Percentiles rank a stretch among this genome's conserved stretches.
These are phyloP conservation scores for Carex cristatella DNA, from an alignment of 176 grass and related monocot genomes.

Conservation along the genomic window DNA sequence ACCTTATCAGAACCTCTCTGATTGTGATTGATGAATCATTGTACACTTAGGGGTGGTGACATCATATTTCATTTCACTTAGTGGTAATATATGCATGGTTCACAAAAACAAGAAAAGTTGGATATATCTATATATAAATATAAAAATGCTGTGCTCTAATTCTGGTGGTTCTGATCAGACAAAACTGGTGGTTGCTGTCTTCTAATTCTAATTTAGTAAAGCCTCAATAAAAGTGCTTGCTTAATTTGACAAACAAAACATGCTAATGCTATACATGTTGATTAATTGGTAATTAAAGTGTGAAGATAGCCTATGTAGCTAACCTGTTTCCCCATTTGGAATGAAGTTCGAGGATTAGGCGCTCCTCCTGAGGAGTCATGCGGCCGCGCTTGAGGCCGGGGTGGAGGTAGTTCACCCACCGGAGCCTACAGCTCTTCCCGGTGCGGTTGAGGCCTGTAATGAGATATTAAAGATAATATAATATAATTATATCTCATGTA, in stretches of 20 bases:
- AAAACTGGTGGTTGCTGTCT: neutral
- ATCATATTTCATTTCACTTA: conserved; percentile 4
- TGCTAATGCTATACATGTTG: neutral
- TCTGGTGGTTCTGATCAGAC: neutral
- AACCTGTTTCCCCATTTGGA: conserved; percentile 89
- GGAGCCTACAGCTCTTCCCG: conserved; percentile 77
- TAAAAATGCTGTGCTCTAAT: too few species aligned
- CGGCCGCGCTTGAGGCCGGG: conserved; percentile 80
- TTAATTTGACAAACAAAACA: neutral
- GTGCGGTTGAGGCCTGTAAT: conserved; percentile 76
- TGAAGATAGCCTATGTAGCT: neutral
- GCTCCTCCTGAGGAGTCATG: conserved; percentile 82
- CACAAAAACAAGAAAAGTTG: neutral
- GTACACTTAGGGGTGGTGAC: neutral
- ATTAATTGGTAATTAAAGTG: neutral
- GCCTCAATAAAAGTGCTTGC: neutral
- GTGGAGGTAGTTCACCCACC: conserved; percentile 96
- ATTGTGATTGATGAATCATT: conserved; percentile 8
- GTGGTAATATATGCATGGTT: neutral
- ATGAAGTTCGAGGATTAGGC: conserved; percentile 79
- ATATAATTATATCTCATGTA: too few species aligned
- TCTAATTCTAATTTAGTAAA: neutral
- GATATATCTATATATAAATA: too few species aligned
- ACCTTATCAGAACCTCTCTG: neutral
- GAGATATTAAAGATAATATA: neutral